phyloP scores from a whole-genome alignment of 2,329 filamentous ascomycete genomes.

The Ophiostoma perfectum region DNA sequence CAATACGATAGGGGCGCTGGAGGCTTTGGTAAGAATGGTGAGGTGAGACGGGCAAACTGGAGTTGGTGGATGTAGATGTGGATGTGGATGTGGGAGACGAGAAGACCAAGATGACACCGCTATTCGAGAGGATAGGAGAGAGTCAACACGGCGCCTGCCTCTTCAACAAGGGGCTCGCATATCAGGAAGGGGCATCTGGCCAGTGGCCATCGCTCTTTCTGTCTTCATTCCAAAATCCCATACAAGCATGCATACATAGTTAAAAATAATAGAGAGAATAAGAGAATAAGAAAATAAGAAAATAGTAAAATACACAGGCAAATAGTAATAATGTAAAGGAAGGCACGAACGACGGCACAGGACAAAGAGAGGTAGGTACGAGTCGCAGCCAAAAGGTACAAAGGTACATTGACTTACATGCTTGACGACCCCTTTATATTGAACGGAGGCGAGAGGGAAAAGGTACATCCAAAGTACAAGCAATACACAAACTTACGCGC shows the following conservation, averaged over 20 bases:
- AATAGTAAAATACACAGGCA: too few relatives aligned
- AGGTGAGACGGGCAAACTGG: neutral
- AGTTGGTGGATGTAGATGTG: neutral
- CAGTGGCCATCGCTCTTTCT: constrained; percentile 3
- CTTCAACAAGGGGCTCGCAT: constrained; percentile 2
- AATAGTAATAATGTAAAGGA: too few relatives aligned
- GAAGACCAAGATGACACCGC: constrained; percentile 10
- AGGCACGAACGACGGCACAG: too few relatives aligned
- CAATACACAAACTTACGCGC: neutral
- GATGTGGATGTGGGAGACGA: neutral
- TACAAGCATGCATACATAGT: too few relatives aligned
- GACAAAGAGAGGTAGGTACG: too few relatives aligned
- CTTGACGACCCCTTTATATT: neutral
- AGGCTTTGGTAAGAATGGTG: neutral
- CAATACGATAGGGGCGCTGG: neutral
- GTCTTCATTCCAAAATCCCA: neutral
- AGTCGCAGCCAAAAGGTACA: neutral
- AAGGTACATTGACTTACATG: constrained; percentile 8
- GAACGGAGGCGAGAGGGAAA: neutral
- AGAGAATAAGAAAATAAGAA: too few relatives aligned
- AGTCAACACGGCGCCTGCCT: neutral
- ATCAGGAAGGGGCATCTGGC: neutral
- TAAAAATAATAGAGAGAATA: too few relatives aligned
- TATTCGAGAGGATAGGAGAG: neutral
- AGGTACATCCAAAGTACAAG: constrained; percentile 9